Conservation (phyloP, 108 stramenopile genomes). For the Aurantiochytrium sp. region DNA sequence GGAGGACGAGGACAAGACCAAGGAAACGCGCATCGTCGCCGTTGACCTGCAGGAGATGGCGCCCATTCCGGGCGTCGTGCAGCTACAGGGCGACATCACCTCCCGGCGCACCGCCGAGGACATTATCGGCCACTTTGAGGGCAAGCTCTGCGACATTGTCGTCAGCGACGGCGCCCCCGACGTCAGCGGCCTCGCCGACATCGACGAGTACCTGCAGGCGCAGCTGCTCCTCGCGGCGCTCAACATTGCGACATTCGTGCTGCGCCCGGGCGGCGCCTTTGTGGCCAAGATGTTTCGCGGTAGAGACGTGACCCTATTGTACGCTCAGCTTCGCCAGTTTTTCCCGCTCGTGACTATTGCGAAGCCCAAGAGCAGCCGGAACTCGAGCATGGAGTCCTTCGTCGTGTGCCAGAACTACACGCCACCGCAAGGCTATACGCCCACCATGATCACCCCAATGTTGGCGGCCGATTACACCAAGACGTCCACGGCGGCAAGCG, state of each 20-base stretch:
- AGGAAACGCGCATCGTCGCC: constrained; percentile 69
- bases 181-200: constrained; percentile 86
- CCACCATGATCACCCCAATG: constrained; percentile 31
- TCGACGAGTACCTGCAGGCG: constrained; percentile 89
- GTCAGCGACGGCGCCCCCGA: constrained; percentile 99
- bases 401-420: constrained; percentile 78
- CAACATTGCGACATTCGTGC: constrained; percentile 81
- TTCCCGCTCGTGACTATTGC: constrained; percentile 68
- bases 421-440: constrained; percentile 16
- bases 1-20: background rate
- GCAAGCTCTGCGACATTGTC: constrained; percentile 81
- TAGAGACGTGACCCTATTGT: constrained; percentile 77
- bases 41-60: constrained; percentile 97
- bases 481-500: background rate
- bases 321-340: constrained; percentile 77
- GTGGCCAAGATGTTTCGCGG: constrained; percentile 98
- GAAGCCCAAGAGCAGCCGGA: constrained; percentile 77
- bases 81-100: constrained; percentile 91
- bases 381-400: constrained; percentile 80
- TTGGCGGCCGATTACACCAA: background rate
- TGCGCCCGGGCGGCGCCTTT: constrained; percentile 78
- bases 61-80: constrained; percentile 80
- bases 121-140: constrained; percentile 74
- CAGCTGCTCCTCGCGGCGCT: constrained; percentile 87
- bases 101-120: constrained; percentile 67